Conservation (phyloP, 129 eudicot species). For the Ambrosia trifida region DNA sequence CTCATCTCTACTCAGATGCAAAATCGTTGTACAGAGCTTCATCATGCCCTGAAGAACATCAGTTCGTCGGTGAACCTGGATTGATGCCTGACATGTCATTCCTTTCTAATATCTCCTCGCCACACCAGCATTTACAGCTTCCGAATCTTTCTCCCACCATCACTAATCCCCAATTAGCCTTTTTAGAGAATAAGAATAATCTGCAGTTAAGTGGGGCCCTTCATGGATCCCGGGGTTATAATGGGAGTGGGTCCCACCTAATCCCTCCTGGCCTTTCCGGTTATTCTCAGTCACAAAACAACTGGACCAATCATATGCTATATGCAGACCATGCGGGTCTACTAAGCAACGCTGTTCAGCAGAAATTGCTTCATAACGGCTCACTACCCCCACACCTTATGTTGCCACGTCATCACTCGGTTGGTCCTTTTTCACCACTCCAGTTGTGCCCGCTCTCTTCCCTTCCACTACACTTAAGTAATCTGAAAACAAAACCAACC, state of each 20-base stretch:
- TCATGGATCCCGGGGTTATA: constrained; percentile 49
- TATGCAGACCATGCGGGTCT: constrained; percentile 74
- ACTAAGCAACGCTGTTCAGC: constrained; percentile 66
- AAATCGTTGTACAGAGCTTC: constrained; percentile 77
- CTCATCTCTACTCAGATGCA: constrained; percentile 55
- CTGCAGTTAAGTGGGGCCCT: constrained; percentile 51
- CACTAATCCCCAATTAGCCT: constrained; percentile 52
- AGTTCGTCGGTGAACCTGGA: constrained; percentile 52
- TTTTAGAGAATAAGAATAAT: constrained; percentile 42
- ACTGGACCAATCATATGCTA: constrained; percentile 60
- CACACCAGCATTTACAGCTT: constrained; percentile 42
- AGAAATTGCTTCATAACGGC: constrained; percentile 60
- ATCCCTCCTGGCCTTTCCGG: constrained; percentile 47
- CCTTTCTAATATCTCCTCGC: constrained; percentile 58
- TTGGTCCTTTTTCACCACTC: constrained; percentile 47
- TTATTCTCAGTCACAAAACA: constrained; percentile 50
- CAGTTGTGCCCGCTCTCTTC: constrained; percentile 61
- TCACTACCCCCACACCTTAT: constrained; percentile 51
- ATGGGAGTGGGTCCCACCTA: constrained; percentile 50
- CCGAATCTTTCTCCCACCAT: constrained; percentile 40
- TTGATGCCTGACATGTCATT: constrained; percentile 61
- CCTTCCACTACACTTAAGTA: constrained; percentile 60
- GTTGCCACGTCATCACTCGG: constrained; percentile 56
- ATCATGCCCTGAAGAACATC: constrained; percentile 72
- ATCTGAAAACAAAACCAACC: constrained; percentile 45